Evolutionary conservation across 192 early-diverging fungal genomes (phyloP).

Genomic region (Backusella psychrophila): DNA sequence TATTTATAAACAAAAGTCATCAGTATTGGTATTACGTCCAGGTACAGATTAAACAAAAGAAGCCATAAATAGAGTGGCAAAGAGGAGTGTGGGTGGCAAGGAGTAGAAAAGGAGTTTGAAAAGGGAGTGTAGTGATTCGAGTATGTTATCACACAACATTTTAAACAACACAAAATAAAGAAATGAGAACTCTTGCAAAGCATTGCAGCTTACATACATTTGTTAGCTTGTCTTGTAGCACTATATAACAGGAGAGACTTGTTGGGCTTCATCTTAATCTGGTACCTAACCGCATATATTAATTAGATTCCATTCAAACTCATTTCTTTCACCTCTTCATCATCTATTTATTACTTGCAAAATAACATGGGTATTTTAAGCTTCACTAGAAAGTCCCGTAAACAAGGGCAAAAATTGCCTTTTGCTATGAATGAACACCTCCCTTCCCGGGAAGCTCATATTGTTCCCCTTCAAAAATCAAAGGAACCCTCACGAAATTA

Average conservation of each 20-base stretch:
- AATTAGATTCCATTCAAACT: not conserved
- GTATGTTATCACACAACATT: not conserved
- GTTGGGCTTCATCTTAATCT: not conserved
- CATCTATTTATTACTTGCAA: not conserved
- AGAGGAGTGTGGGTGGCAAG: constrained; percentile 1
- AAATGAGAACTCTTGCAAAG: constrained; percentile 1
- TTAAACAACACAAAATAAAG: constrained; percentile 1
- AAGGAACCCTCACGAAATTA: not conserved
- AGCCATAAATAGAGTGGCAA: constrained; percentile 7
- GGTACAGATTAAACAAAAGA: not conserved
- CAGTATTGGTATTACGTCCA: not conserved
- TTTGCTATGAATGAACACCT: not conserved
- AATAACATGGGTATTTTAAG: constrained; percentile 11
- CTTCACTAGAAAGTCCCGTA: constrained; percentile 5
- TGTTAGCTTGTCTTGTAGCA: not conserved
- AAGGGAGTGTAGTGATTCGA: not conserved
- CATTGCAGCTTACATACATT: constrained; percentile 3
- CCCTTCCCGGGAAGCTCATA: constrained; percentile 6
- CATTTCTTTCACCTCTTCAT: not conserved
- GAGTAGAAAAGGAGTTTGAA: constrained; percentile 2
- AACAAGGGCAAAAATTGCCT: not conserved
- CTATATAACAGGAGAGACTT: not conserved
- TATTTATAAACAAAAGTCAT: not conserved
- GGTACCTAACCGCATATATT: constrained; percentile 14
- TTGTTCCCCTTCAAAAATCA: not conserved